These are phyloP conservation scores for Trichosporon coremiiforme DNA, from an alignment of 1,284 basidiomycete genomes.

Conservation along the genomic window DNA sequence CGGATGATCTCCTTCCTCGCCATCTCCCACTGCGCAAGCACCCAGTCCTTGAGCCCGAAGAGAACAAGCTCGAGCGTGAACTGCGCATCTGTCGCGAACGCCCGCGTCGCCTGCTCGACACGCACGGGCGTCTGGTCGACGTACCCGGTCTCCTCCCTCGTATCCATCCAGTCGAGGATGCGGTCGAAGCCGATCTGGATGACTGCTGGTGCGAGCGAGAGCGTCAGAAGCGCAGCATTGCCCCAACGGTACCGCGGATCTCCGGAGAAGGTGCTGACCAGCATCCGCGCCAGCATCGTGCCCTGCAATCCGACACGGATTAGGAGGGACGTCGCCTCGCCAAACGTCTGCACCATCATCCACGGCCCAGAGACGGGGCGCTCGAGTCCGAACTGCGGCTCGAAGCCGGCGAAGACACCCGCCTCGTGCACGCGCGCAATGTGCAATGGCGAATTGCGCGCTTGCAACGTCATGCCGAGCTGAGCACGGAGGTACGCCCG, in stretches of 20 bases:
- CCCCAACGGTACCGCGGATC: constrained; percentile 17
- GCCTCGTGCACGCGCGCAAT: constrained; percentile 78
- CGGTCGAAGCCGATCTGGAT: neutral
- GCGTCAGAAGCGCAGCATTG: constrained; percentile 17
- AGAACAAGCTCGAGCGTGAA: constrained; percentile 68
- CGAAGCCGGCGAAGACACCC: constrained; percentile 51
- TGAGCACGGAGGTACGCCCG: constrained; percentile 73
- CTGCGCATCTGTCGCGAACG: constrained; percentile 47
- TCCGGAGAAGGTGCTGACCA: constrained; percentile 23
- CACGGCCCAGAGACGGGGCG: constrained; percentile 29
- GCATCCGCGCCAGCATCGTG: constrained; percentile 66
- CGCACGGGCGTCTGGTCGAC: neutral
- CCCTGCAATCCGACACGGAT: constrained; percentile 48
- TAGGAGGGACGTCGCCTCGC: constrained; percentile 68
- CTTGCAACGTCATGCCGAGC: constrained; percentile 73
- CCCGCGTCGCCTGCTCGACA: constrained; percentile 7
- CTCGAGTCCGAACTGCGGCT: constrained; percentile 21
- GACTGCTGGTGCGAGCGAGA: constrained; percentile 22
- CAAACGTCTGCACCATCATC: constrained; percentile 62
- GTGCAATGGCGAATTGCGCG: constrained; percentile 68
- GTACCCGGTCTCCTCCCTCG: neutral
- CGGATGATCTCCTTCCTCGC: constrained; percentile 2
- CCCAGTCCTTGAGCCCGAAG: constrained; percentile 79
- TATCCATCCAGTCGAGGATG: neutral
- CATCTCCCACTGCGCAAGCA: constrained; percentile 69